Percentiles rank a stretch among this genome's conserved stretches.
Conservation (phyloP, 768 basidiomycete species). For the Pleurotus platypus region DNA sequence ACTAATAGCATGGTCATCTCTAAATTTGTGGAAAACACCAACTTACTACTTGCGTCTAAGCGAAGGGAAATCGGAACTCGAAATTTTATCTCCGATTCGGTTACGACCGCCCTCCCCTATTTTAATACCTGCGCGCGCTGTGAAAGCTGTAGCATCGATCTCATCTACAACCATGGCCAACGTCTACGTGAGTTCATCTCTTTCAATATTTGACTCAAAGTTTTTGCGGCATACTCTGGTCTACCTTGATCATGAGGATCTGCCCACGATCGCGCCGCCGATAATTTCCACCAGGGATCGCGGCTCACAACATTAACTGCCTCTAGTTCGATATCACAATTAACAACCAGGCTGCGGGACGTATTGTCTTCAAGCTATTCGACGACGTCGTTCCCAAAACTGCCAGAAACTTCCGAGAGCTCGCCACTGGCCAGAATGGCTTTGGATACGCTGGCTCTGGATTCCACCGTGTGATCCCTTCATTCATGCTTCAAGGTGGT, state of each 20-base stretch:
- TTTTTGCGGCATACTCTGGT: not conserved
- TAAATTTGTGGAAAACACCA: too few species aligned
- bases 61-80: too few species aligned
- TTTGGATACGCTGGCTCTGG: slow-evolving; percentile 64
- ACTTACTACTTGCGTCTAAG: too few species aligned
- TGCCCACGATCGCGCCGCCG: not conserved
- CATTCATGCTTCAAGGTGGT: slow-evolving; percentile 90
- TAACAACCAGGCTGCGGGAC: slow-evolving; percentile 34
- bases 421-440: slow-evolving; percentile 72
- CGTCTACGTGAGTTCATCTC: slow-evolving; percentile 32
- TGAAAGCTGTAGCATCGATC: not conserved
- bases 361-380: slow-evolving; percentile 82
- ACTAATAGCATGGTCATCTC: too few species aligned
- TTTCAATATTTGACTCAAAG: not conserved
- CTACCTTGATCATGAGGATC: not conserved
- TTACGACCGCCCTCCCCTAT: not conserved
- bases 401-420: slow-evolving; percentile 83
- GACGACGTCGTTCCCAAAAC: slow-evolving; percentile 77
- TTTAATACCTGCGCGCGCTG: not conserved
- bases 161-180: slow-evolving; percentile 24
- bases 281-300: not conserved
- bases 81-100: not conserved
- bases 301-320: not conserved
- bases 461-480: slow-evolving; percentile 84
- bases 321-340: slow-evolving; percentile 69